These are phyloP conservation scores for Monosporozyma unispora DNA, from an alignment of 805 yeast genomes.

Conservation along the genomic window DNA sequence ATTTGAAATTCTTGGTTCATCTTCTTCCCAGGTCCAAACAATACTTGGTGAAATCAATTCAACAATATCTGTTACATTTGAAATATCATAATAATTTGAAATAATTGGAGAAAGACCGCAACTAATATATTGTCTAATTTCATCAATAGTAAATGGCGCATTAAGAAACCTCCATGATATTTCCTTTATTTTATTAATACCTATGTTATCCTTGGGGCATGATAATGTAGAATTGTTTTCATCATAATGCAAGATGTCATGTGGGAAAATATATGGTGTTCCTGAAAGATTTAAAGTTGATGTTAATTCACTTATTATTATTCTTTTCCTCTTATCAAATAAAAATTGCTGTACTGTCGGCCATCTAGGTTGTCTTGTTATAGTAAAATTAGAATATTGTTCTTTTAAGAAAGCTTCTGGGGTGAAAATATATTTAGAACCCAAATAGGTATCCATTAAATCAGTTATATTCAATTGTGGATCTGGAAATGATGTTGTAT, in stretches of 20 bases:
- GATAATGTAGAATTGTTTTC: constrained; percentile 13
- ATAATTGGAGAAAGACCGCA: constrained; percentile 67
- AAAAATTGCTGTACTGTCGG: constrained; percentile 33
- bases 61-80: constrained; percentile 24
- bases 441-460: constrained; percentile 13
- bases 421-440: constrained; percentile 22
- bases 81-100: constrained; percentile 27
- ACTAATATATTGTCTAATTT: constrained; percentile 34
- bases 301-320: constrained; percentile 31
- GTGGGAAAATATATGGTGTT: constrained; percentile 23
- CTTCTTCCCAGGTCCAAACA: constrained; percentile 69
- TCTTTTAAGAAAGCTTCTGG: constrained; percentile 13
- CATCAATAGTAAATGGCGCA: constrained; percentile 36
- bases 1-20: constrained; percentile 37
- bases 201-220: constrained; percentile 14
- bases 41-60: constrained; percentile 28
- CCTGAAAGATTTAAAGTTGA: constrained; percentile 13
- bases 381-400: not conserved
- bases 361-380: constrained; percentile 15
- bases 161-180: constrained; percentile 34
- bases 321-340: constrained; percentile 28
- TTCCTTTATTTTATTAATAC: constrained; percentile 8
- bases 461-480: constrained; percentile 13
- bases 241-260: constrained; percentile 16
- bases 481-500: not conserved